Evolutionary conservation across 108 stramenopile genomes (phyloP).

Genomic region (Asterionellopsis glacialis): DNA sequence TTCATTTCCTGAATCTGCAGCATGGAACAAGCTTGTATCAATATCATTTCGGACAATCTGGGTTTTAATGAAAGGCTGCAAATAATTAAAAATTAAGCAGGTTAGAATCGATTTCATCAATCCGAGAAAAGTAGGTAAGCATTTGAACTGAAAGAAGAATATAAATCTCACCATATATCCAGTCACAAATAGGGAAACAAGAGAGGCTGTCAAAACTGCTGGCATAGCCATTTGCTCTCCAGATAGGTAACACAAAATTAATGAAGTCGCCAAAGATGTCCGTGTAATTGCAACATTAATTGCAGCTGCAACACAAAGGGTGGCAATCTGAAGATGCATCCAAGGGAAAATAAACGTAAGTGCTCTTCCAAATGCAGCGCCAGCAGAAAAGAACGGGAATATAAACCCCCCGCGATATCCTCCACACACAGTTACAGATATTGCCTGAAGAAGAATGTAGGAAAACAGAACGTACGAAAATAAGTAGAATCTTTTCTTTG

Average conservation of each 20-base stretch:
- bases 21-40: slow-evolving; percentile 20
- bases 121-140: neutral
- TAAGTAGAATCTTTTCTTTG: too few species aligned
- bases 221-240: slow-evolving; percentile 53
- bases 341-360: slow-evolving; percentile 31
- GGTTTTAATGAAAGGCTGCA: slow-evolving; percentile 44
- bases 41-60: slow-evolving; percentile 54
- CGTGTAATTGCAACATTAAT: slow-evolving; percentile 70
- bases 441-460: slow-evolving; percentile 12
- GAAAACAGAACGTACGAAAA: too few species aligned
- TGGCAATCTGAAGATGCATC: slow-evolving; percentile 29
- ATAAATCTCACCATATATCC: slow-evolving; percentile 31
- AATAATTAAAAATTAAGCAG: neutral
- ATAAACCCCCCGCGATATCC: slow-evolving; percentile 64
- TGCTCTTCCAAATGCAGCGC: slow-evolving; percentile 52
- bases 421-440: slow-evolving; percentile 67
- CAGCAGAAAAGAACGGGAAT: slow-evolving; percentile 57
- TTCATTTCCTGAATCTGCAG: neutral
- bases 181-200: slow-evolving; percentile 52
- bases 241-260: slow-evolving; percentile 48
- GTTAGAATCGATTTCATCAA: neutral
- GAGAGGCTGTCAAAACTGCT: slow-evolving; percentile 41
- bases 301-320: slow-evolving; percentile 51
- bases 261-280: slow-evolving; percentile 46
- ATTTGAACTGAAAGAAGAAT: neutral